These are phyloP conservation scores for Botrytis paeoniae DNA, from an alignment of 2,329 filamentous ascomycete species.

Conservation along the genomic window DNA sequence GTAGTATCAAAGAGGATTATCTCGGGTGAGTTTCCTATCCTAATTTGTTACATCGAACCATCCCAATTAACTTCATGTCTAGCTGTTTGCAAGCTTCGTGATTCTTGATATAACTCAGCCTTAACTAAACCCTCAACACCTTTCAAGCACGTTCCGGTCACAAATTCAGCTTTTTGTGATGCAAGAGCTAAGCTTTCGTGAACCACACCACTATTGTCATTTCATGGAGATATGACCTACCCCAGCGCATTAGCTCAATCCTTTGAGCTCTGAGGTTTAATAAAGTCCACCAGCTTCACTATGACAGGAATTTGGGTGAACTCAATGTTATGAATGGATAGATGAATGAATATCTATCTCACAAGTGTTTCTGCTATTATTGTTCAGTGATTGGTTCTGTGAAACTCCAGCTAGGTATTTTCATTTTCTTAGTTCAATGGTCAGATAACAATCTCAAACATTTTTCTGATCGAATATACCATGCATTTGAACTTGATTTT, in stretches of 20 bases:
- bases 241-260: not conserved
- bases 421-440: not conserved
- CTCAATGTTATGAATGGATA: not conserved
- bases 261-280: not conserved
- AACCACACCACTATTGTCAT: not conserved
- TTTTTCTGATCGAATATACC: not conserved
- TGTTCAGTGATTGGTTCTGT: not conserved
- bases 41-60: not conserved
- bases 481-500: not conserved
- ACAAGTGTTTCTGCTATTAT: not conserved
- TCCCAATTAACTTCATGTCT: slow-evolving; percentile 11
- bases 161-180: not conserved
- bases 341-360: slow-evolving; percentile 10
- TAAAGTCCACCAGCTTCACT: not conserved
- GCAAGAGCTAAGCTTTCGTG: not conserved
- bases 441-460: not conserved
- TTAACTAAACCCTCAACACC: not conserved
- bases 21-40: slow-evolving; percentile 52
- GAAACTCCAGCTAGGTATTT: not conserved
- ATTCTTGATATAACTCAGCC: slow-evolving; percentile 3
- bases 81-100: slow-evolving; percentile 34
- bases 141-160: not conserved
- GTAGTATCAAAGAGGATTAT: slow-evolving; percentile 88
- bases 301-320: not conserved
- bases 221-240: not conserved